Conservation (phyloP, 495 filamentous ascomycete genomes). For the Terfezia claveryi region DNA sequence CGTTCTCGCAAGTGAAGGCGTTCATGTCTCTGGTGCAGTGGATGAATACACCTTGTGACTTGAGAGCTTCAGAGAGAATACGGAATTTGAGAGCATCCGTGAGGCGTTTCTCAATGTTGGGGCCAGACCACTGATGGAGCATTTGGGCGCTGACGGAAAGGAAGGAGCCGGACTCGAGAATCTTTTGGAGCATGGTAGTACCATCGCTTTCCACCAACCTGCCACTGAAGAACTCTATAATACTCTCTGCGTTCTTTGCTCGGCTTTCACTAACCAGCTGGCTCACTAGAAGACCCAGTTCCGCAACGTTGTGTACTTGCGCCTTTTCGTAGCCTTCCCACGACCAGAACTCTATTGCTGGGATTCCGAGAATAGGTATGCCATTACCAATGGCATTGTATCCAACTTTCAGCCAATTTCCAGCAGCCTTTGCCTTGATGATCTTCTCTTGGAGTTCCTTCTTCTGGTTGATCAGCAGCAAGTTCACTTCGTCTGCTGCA, state of each 20-base stretch:
- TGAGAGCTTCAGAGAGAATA: slow-evolving; percentile 5
- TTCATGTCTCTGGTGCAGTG: slow-evolving; percentile 5
- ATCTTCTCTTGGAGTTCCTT: background rate
- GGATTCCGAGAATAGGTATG: background rate
- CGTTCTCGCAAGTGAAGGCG: slow-evolving; percentile 7
- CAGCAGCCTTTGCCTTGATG: background rate
- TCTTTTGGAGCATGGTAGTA: background rate
- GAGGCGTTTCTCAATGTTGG: background rate
- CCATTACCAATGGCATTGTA: background rate
- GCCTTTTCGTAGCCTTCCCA: background rate
- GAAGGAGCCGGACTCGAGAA: background rate
- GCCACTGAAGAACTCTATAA: background rate
- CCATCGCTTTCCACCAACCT: background rate
- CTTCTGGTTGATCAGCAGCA: background rate
- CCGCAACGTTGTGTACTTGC: background rate
- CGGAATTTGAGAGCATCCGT: background rate
- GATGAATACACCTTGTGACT: slow-evolving; percentile 6
- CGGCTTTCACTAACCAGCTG: background rate
- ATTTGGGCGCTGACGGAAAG: background rate
- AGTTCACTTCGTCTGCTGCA: background rate
- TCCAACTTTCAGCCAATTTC: background rate
- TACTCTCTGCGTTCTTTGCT: background rate
- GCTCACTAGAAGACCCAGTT: background rate
- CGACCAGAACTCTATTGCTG: background rate
- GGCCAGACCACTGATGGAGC: background rate